Conservation (phyloP, 1,284 basidiomycete genomes). For the Malassezia japonica region DNA sequence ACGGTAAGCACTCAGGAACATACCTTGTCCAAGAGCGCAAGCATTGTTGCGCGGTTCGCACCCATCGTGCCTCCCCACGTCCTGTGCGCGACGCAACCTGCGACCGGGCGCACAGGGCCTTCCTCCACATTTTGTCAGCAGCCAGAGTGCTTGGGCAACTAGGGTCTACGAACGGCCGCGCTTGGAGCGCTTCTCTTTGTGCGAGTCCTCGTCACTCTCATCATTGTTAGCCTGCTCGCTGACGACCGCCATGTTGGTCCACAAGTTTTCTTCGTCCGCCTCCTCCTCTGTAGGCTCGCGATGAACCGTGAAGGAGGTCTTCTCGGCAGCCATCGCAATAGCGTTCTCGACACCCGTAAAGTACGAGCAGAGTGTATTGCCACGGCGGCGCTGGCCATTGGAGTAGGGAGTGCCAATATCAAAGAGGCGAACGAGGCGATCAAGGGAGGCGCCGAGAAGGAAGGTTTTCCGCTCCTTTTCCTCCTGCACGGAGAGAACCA, state of each 20-base stretch:
- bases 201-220: neutral
- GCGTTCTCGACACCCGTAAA: conserved; percentile 13
- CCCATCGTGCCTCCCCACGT: conserved; percentile 1
- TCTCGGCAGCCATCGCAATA: neutral
- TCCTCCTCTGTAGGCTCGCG: neutral
- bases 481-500: neutral
- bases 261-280: conserved; percentile 12
- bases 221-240: neutral
- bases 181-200: neutral
- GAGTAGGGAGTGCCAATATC: conserved; percentile 3
- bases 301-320: neutral
- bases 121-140: neutral
- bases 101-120: neutral
- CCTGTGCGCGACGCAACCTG: neutral
- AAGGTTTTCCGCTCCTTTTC: neutral
- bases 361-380: conserved; percentile 10
- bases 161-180: neutral
- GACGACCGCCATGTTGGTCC: conserved; percentile 10
- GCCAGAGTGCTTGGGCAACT: neutral
- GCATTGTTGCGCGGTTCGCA: conserved; percentile 8
- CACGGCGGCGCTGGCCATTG: conserved; percentile 7
- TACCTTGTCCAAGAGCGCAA: conserved; percentile 36
- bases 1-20: neutral
- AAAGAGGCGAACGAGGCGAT: conserved; percentile 11
- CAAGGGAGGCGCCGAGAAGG: conserved; percentile 6